Evolutionary conservation across 495 filamentous ascomycete species (phyloP).

Genomic region (Pyrenopolyporus hunteri): DNA sequence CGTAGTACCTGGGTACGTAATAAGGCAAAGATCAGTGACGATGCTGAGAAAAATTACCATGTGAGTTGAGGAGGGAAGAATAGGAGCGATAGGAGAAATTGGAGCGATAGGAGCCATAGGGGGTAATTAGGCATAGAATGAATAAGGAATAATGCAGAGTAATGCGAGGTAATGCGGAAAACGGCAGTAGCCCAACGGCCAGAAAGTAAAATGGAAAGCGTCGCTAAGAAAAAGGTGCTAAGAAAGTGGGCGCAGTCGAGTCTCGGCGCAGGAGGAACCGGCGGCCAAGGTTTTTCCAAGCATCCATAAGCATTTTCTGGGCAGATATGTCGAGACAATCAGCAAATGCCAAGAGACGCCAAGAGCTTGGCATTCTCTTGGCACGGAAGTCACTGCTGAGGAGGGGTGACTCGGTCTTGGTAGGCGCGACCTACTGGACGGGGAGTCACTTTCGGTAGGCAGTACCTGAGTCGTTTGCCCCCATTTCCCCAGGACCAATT

Average conservation of each 20-base stretch:
- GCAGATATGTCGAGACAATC: constrained; percentile 43
- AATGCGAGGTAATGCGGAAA: neutral
- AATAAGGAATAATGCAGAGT: neutral
- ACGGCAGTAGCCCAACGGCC: neutral
- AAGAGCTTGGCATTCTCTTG: constrained; percentile 42
- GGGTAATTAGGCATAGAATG: neutral
- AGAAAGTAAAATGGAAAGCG: neutral
- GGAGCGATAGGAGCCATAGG: too few species aligned
- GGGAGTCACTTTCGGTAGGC: constrained; percentile 29
- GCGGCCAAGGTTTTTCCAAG: constrained; percentile 32
- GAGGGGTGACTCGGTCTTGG: constrained; percentile 34
- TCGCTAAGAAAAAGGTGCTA: constrained; percentile 10
- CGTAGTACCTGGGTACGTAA: constrained; percentile 28
- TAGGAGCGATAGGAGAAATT: too few species aligned
- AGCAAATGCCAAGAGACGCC: constrained; percentile 50
- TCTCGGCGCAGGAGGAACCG: constrained; percentile 43
- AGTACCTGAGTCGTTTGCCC: constrained; percentile 36
- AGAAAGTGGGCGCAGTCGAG: constrained; percentile 42
- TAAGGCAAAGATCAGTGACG: constrained; percentile 27
- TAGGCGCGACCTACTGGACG: neutral
- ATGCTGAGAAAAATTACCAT: too few species aligned
- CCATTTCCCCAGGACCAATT: constrained; percentile 38
- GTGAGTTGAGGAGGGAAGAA: too few species aligned
- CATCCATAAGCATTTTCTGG: constrained; percentile 35
- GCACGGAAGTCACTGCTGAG: constrained; percentile 39